Conservation (phyloP, 208 protist genomes). For the Leishmania aethiopica region DNA sequence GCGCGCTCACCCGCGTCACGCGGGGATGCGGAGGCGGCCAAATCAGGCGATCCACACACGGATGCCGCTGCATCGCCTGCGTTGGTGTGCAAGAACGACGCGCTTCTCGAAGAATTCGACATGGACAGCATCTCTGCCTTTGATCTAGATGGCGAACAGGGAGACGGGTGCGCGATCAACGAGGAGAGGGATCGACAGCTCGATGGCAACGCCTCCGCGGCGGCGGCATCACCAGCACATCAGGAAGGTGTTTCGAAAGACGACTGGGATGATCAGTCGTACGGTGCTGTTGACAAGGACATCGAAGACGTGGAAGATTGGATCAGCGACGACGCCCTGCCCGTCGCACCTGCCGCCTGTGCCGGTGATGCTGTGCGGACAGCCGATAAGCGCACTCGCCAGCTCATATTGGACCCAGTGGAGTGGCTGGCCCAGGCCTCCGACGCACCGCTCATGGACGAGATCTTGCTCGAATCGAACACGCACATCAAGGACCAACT, state of each 20-base stretch:
- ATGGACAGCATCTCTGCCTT: not conserved
- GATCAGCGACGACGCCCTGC: not conserved
- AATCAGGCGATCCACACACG: no score
- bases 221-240: not conserved
- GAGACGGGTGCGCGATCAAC: not conserved
- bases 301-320: not conserved
- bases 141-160: not conserved
- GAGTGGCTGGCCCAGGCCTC: constrained; percentile 49
- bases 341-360: not conserved
- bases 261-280: not conserved
- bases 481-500: constrained; percentile 18
- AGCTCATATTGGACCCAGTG: constrained; percentile 51
- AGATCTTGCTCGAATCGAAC: constrained; percentile 18
- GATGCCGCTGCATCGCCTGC: not conserved
- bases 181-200: not conserved
- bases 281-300: not conserved
- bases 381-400: not conserved
- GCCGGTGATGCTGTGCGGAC: not conserved
- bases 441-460: constrained; percentile 50
- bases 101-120: not conserved
- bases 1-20: not conserved
- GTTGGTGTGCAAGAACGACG: not conserved
- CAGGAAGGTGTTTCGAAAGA: not conserved
- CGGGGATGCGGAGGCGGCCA: not conserved
- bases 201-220: not conserved